These are phyloP conservation scores for Cucumis hystrix DNA, from an alignment of 306 rosid species.

Conservation along the genomic window DNA sequence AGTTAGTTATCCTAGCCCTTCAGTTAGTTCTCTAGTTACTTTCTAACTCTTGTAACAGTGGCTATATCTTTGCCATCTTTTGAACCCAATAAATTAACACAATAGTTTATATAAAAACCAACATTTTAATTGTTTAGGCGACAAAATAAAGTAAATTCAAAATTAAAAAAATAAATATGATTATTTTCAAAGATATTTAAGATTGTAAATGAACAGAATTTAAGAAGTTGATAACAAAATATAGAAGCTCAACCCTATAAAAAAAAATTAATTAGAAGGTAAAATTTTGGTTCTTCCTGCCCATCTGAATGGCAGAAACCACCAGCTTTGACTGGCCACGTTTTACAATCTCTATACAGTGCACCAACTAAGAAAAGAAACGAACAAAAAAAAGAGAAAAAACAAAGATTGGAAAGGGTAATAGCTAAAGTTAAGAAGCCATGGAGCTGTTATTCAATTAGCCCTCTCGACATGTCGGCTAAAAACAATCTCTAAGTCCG, in stretches of 20 bases:
- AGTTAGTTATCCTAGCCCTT: no score
- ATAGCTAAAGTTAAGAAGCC: not conserved
- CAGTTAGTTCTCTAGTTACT: no score
- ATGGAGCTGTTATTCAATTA: constrained; percentile 3
- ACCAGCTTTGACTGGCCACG: not conserved
- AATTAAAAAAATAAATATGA: no score
- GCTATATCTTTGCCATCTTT: no score
- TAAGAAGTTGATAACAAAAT: not conserved
- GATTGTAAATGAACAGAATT: not conserved
- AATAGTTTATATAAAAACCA: no score
- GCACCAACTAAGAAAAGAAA: not conserved
- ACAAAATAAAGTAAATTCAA: not conserved
- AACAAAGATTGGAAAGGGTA: no score
- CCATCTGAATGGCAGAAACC: not conserved
- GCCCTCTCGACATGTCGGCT: constrained; percentile 49
- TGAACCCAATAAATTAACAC: no score
- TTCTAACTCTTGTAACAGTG: no score
- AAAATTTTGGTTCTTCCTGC: not conserved
- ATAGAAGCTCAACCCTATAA: not conserved
- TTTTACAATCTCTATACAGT: not conserved
- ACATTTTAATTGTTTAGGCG: not conserved
- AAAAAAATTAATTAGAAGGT: no score
- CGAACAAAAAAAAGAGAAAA: no score
- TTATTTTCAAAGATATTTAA: no score
- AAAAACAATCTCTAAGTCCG: constrained; percentile 69